Evolutionary conservation across 108 stramenopile genomes (phyloP), one percentile per base, ranked within the genome.

Genomic region (Schizochytrium sp.): DNA sequence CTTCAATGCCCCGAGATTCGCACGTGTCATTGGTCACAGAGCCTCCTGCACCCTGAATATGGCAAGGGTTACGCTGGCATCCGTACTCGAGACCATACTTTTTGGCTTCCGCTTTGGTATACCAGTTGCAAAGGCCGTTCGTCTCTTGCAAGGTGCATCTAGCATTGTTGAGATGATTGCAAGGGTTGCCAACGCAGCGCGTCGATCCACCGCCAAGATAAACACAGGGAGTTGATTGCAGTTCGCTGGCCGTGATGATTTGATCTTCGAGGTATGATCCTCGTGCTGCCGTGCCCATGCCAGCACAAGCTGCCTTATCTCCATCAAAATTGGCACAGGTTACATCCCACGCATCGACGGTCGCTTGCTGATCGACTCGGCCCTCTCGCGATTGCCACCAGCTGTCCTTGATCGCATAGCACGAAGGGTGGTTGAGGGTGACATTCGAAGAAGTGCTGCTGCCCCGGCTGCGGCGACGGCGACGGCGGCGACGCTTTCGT

Each of bases 161-260:
- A 34, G 6, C 23, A 83, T 83, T 83, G 76, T 83, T 83, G 23
- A 83, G 51, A 18, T 83, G 76, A 12, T 47, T 53, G 51, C 76
- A 83, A 6, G 76, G 76, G 23, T 53, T 83, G 45, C 76, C 76
- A 34, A 83, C 25, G 76, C 76, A 83, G 51, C 76, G 76, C n/a
- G 19, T 12, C 6, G 76, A 53, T n/a, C 51, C 51, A 45, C 43
- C 6, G 51, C 76, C 51, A 23, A 83, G 48, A 18, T 53, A 53
- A 0, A 53, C n/a, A 45, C 76, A 83, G 23, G 76, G 48, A 21
- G 23, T 23, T 12, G 19, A 3, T 1, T 53, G 6, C 18, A 25
- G 25, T 23, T 83, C 48, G 25, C 25, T 53, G 43, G 8, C 76
- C 16, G 76, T 83, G 28, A 83, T 83, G 76, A 6, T 53, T 53